phyloP scores from a whole-genome alignment of 2,329 filamentous ascomycete species.

The Penicillium sumatraense region DNA sequence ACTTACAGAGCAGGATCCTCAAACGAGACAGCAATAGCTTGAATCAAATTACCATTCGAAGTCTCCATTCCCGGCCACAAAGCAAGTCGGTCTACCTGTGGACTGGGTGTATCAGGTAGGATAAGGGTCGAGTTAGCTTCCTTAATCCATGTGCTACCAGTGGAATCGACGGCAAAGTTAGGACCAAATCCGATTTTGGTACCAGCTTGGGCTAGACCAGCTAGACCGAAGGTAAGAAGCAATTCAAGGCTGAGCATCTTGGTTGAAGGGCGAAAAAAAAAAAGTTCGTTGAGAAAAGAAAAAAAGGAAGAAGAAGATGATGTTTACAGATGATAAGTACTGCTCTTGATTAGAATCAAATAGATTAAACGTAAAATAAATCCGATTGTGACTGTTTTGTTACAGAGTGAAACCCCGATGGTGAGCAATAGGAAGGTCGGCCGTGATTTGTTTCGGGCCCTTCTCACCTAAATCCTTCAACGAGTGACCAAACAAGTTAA shows the following conservation, averaged over 20 bases:
- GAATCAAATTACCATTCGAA: neutral
- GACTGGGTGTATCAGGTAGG: neutral
- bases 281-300: no score
- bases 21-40: conserved; percentile 1
- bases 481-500: neutral
- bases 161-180: conserved; percentile 33
- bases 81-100: conserved; percentile 1
- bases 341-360: no score
- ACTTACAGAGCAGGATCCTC: conserved; percentile 2
- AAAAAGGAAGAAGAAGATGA: neutral
- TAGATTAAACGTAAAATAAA: no score
- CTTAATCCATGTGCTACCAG: conserved; percentile 5
- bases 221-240: neutral
- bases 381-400: neutral
- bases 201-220: neutral
- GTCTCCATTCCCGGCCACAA: conserved; percentile 5
- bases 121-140: neutral
- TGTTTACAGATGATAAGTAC: neutral
- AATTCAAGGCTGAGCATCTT: neutral
- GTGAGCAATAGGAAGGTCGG: neutral
- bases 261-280: neutral
- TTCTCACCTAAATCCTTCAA: neutral
- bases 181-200: neutral
- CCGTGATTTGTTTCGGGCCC: neutral
- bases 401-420: neutral